A percentile compares a stretch with the other conserved stretches of the same genome.
Conservation (phyloP, 495 filamentous ascomycete species). For the Xanthoparmelia taractica region DNA sequence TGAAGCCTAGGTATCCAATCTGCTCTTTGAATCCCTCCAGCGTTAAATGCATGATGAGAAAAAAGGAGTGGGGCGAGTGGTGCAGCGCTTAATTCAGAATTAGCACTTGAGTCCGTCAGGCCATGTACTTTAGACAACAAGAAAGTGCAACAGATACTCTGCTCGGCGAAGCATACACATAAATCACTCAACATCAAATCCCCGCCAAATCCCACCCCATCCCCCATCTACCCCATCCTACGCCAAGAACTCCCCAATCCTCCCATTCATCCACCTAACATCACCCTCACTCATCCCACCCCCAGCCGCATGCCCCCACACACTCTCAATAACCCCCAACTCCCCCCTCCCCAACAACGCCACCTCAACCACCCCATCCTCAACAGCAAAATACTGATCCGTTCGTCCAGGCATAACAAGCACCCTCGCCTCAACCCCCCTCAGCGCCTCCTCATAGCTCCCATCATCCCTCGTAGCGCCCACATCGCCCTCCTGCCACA, state of each 20-base stretch:
- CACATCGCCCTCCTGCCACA: constrained; percentile 43
- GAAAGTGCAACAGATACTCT: no score
- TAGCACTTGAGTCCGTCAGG: no score
- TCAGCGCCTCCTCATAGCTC: constrained; percentile 35
- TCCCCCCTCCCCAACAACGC: constrained; percentile 34
- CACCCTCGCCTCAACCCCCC: constrained; percentile 33
- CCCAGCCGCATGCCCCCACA: constrained; percentile 44
- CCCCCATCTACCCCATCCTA: neutral
- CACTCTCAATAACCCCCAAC: constrained; percentile 35
- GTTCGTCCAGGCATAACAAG: constrained; percentile 41
- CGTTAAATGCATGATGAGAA: no score
- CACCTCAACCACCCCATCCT: constrained; percentile 39
- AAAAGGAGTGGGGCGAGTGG: no score
- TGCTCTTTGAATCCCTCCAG: no score
- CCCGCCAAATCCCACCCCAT: no score
- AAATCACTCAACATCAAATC: no score
- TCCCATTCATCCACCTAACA: constrained; percentile 33
- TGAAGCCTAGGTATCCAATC: no score
- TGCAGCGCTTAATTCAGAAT: no score
- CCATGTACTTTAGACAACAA: no score
- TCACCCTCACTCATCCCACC: constrained; percentile 36
- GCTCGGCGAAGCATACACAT: no score
- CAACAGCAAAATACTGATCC: constrained; percentile 40
- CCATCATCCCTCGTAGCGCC: constrained; percentile 28
- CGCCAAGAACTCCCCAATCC: constrained; percentile 26